These are phyloP conservation scores for Aphanomyces invadans DNA, from an alignment of 352 stramenopile genomes.

Conservation along the genomic window DNA sequence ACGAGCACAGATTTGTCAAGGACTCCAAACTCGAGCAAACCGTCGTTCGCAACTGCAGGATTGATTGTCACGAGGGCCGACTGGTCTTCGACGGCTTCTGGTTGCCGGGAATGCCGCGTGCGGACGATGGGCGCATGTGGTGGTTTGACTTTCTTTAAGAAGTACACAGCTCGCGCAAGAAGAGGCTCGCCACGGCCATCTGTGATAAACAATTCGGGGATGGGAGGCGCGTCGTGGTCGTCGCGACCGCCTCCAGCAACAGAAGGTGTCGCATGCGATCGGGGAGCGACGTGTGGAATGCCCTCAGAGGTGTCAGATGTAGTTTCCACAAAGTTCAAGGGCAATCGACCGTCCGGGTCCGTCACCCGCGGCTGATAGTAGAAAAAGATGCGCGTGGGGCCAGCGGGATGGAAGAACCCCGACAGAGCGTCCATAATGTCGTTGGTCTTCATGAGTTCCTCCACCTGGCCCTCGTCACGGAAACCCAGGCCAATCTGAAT, in stretches of 20 bases:
- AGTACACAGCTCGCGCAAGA: slow-evolving; percentile 56
- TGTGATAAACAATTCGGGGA: slow-evolving; percentile 68
- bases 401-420: slow-evolving; percentile 61
- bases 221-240: not conserved
- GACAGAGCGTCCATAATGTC: slow-evolving; percentile 68
- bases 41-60: slow-evolving; percentile 58
- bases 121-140: slow-evolving; percentile 10
- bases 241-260: not conserved
- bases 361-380: slow-evolving; percentile 49
- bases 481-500: slow-evolving; percentile 68
- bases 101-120: not conserved
- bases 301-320: slow-evolving; percentile 4
- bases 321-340: not conserved
- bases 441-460: slow-evolving; percentile 73
- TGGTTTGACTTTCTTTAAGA: slow-evolving; percentile 40
- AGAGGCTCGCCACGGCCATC: slow-evolving; percentile 69
- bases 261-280: not conserved
- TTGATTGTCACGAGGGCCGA: slow-evolving; percentile 31
- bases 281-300: not conserved
- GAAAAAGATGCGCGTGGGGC: slow-evolving; percentile 68
- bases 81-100: slow-evolving; percentile 7
- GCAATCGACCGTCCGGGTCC: slow-evolving; percentile 12
- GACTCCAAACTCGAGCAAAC: slow-evolving; percentile 59
- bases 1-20: slow-evolving; percentile 59
- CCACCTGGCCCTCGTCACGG: slow-evolving; percentile 58